Evolutionary conservation across 164 flowering plant genomes (phyloP).

Genomic region (Vitis rotundifolia): DNA sequence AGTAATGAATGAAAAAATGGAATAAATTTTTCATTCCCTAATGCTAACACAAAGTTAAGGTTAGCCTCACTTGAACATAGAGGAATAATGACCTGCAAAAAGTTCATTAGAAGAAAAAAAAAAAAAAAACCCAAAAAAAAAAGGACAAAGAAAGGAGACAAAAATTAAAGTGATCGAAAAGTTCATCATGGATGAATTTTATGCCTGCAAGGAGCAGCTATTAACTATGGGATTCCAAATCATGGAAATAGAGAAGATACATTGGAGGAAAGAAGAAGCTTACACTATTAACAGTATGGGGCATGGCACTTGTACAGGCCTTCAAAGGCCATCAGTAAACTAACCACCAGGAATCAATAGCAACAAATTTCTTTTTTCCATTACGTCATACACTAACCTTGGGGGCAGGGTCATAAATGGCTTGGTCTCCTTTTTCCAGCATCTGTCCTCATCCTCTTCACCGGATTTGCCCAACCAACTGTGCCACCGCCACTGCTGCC

Average conservation of each 20-base stretch:
- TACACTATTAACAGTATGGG: slow-evolving; percentile 17
- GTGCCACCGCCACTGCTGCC: slow-evolving; percentile 36
- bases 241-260: slow-evolving; percentile 8
- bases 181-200: not conserved
- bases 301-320: slow-evolving; percentile 12
- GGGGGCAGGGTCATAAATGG: slow-evolving; percentile 51
- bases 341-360: slow-evolving; percentile 6
- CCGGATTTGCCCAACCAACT: slow-evolving; percentile 94
- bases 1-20: too few relatives aligned
- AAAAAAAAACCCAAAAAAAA: too few relatives aligned
- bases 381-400: slow-evolving; percentile 24
- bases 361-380: slow-evolving; percentile 2
- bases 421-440: slow-evolving; percentile 87
- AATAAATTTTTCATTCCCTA: too few relatives aligned
- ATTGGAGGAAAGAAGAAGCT: slow-evolving; percentile 7
- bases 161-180: not conserved
- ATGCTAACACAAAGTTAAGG: too few relatives aligned
- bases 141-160: too few relatives aligned
- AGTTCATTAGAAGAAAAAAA: too few relatives aligned
- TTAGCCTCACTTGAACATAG: too few relatives aligned
- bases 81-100: too few relatives aligned
- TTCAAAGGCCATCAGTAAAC: slow-evolving; percentile 2
- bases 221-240: not conserved
- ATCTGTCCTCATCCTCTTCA: slow-evolving; percentile 90
- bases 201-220: slow-evolving; percentile 11